A percentile compares a stretch with the other conserved stretches of the same genome.
phyloP scores from a whole-genome alignment of 768 basidiomycete species.

The Suillus brevipes region DNA sequence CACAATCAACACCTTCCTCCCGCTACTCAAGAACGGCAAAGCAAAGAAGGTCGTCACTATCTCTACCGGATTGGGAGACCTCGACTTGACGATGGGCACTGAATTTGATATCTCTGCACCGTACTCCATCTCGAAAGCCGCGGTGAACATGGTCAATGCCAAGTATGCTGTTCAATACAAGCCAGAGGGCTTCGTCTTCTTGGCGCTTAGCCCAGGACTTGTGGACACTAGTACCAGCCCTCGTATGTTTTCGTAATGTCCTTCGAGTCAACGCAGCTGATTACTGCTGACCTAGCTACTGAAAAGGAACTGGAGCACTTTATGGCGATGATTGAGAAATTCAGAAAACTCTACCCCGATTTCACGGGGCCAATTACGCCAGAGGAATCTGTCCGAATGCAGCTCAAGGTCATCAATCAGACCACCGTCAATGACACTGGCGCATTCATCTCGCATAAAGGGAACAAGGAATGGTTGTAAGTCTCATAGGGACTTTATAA shows the following conservation, averaged over 20 bases:
- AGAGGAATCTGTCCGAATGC: conserved; percentile 15
- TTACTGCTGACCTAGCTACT: conserved; percentile 8
- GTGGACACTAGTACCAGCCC: conserved; percentile 23
- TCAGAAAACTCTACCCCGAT: conserved; percentile 14
- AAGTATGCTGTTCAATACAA: conserved; percentile 37
- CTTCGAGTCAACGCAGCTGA: conserved; percentile 2
- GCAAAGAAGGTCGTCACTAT: conserved; percentile 36
- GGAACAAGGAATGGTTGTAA: conserved; percentile 27
- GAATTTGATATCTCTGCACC: conserved; percentile 14
- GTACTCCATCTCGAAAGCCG: conserved; percentile 41
- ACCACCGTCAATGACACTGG: conserved; percentile 18
- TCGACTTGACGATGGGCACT: conserved; percentile 22
- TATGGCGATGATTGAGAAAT: conserved; percentile 11
- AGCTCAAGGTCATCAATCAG: conserved; percentile 18
- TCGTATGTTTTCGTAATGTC: conserved; percentile 3
- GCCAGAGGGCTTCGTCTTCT: conserved; percentile 36
- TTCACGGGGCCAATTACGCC: conserved; percentile 22
- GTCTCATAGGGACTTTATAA: neutral
- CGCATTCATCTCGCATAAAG: conserved; percentile 23
- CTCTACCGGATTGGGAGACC: conserved; percentile 30
- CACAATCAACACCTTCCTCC: conserved; percentile 40
- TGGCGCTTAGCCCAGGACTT: conserved; percentile 39
- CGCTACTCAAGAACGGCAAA: conserved; percentile 34
- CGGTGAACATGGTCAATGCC: conserved; percentile 36
- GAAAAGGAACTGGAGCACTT: conserved; percentile 7